Percentiles rank a stretch among this genome's conserved stretches.
Conservation (phyloP, 2,329 filamentous ascomycete genomes). For the Balansia obtecta region DNA sequence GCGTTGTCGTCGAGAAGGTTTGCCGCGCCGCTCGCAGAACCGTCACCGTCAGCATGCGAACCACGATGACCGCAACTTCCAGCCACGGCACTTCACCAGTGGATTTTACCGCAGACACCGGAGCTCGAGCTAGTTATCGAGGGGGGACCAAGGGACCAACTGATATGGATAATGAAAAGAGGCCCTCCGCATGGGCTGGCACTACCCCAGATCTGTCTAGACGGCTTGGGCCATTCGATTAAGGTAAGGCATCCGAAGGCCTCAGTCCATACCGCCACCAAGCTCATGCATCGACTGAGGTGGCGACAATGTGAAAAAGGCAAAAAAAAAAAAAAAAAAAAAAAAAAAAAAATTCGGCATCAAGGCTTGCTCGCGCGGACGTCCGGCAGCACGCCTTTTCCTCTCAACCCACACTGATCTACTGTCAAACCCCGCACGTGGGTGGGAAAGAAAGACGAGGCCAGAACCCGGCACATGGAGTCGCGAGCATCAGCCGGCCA, state of each 20-base stretch:
- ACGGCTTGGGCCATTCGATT: not conserved
- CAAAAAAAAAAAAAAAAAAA: not conserved
- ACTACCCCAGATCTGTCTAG: conserved; percentile 4
- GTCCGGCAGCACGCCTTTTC: not conserved
- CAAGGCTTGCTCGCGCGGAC: not conserved
- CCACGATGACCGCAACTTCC: conserved; percentile 4
- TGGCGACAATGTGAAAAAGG: not conserved
- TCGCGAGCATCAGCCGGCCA: too few relatives aligned
- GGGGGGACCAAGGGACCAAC: too few relatives aligned
- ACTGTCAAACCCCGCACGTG: too few relatives aligned
- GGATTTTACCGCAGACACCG: conserved; percentile 1
- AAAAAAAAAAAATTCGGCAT: not conserved
- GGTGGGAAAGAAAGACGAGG: too few relatives aligned
- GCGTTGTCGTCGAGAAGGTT: not conserved
- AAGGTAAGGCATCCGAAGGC: not conserved
- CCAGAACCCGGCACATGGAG: too few relatives aligned
- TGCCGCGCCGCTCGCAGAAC: not conserved
- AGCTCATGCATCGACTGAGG: not conserved
- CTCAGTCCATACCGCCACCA: not conserved
- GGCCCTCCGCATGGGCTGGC: not conserved
- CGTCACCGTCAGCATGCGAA: not conserved
- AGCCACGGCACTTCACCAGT: conserved; percentile 1
- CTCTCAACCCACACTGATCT: too few relatives aligned
- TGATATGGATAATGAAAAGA: too few relatives aligned
- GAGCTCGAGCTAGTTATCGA: conserved; percentile 3